Base-by-base conservation (phyloP, 306 rosid genomes). In the Adenanthera pavonina region DNA sequence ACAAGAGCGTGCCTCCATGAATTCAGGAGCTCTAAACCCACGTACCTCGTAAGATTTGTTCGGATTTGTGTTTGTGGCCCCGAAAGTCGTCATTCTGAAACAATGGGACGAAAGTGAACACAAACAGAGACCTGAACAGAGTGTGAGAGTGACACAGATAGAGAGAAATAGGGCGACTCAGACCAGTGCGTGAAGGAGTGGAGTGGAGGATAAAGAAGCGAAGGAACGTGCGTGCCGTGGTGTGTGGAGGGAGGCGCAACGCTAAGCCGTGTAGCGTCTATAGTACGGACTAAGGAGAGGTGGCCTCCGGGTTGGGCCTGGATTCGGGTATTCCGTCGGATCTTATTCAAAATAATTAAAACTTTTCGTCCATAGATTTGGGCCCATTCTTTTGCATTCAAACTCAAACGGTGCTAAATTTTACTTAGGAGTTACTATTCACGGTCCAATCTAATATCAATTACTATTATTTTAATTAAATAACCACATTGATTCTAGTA, bases 31-130 rank as follows among this genome's bases (percentile, higher is more conserved):
- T 8, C 2, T 68, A 20, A 20, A 70, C 2, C 19, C 0, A 70
- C 41, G 53, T 72, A 72, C 76, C 76, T 72, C 61, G 8, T 15
- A 72, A 30, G 76, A 72, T 51, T 72, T 72, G 76, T 89, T 92
- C 2, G 96, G 93, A 52, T 89, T 85, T 8, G 81, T 35, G 46
- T 85, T 85, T 17, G 83, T 3, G 8, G 89, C 84, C 25, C 91
- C 89, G 48, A 88, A 87, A 25, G 74, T 54, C 47, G 90, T 44
- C 92, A 88, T 84, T 44, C 10, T 74, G 80, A 34, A 59, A 64
- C 72, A n/a, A 62, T 1, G 67, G 64, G 44, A 87, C n/a, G 46
- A 72, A 16, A 72, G 14, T 6, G 33, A 34, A 34, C 61, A 15
- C 41, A 1, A 10, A 8, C 19, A 3, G 19, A 47, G 4, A 12